Evolutionary conservation across 2,329 filamentous ascomycete genomes (phyloP), one percentile per base, ranked within the genome.

Genomic region (Ascochyta fabae): DNA sequence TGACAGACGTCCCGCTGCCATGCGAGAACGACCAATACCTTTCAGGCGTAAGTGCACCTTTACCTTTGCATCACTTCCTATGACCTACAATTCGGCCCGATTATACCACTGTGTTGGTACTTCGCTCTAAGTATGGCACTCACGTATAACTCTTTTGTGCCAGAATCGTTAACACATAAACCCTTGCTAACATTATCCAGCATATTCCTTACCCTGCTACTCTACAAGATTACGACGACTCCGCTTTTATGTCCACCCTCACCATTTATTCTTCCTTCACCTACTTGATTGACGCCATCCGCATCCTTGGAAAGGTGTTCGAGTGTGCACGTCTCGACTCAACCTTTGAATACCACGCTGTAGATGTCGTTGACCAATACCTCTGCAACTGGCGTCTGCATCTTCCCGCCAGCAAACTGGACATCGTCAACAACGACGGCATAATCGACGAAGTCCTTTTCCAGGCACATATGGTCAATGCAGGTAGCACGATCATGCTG

Each of bases 361-460:
- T 86, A 31, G 81, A 85, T 26, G 75, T 77, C 2, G 82, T 88
- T 8, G 85, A 88, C 65, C 81, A 84, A 29, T 83, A 85, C 38
- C 81, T 89, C 41, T 81, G 82, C 13, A 93, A 92, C 71, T 96
- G 91, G 90, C 84, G 86, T 49, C 84, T 94, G 43, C 89, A 95
- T 66, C 80, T 96, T 0, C 92, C 93, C 0, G 80, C 83, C 15
- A 81, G 81, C 13, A 96, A 96, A 76, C 82, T 82, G 51, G 85
- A 91, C 58, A 79, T 96, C 48, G 84, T 86, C 56, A 83, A 84
- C 59, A 85, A 88, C 64, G 88, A 91, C 29, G 83, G 86, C 19
- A 34, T 56, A 48, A 81, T 93, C 10, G 93, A 97, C 71, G 91
- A 96, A 76, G 89, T 96, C 84, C 87, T 96, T 75, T 96, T 96